Base-by-base conservation (phyloP, 2,329 filamentous ascomycete genomes). In the Septoria linicola region DNA sequence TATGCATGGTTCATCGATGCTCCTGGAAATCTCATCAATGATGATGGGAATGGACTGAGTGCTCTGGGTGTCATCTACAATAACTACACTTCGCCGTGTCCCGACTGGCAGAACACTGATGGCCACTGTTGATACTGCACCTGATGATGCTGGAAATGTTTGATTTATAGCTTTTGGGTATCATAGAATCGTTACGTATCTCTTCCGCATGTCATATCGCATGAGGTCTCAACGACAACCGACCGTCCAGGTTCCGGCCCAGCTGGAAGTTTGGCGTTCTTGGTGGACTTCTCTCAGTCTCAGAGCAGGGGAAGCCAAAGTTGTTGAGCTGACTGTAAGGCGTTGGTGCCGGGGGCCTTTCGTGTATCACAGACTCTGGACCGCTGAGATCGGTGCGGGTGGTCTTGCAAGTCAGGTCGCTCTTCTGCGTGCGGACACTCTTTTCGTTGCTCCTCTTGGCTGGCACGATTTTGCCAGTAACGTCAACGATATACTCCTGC, bases 1-100 rank as follows among this genome's bases (percentile, higher is more conserved):
- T 76, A 75, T 54, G 59, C 60, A 13, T 67, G 60, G 51, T 68
- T 67, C 48, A 61, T 61, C 51, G 65, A 65, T 27, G 43, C 57
- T 8, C 60, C 68, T 2, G 68, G 66, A 1, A 58, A 59, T 32
- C 48, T 68, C 43, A 58, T 67, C 31, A 56, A 57, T 20, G 36
- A 20, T 4, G 46, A 59, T 51, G 61, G 61, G 3, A 50, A 27
- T n/a, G 58, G 47, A 2, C 46, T 61, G 43, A 62, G 58, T 49
- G 54, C 51, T 2, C 57, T 58, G 25, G 62, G 61, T 16, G 37
- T 52, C 3, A 57, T 63, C 3, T 63, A 60, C 42, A 61, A 63
- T 44, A 55, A 42, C 30, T 62, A 58, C 20, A 58, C 52, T n/a
- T 44, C 52, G 5, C 49, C 55, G 13, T 58, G 55, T 37, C 14